Percentiles rank a stretch among this genome's conserved stretches.
These are phyloP conservation scores for Turritis glabra DNA, from an alignment of 345 rosid species.

Conservation along the genomic window DNA sequence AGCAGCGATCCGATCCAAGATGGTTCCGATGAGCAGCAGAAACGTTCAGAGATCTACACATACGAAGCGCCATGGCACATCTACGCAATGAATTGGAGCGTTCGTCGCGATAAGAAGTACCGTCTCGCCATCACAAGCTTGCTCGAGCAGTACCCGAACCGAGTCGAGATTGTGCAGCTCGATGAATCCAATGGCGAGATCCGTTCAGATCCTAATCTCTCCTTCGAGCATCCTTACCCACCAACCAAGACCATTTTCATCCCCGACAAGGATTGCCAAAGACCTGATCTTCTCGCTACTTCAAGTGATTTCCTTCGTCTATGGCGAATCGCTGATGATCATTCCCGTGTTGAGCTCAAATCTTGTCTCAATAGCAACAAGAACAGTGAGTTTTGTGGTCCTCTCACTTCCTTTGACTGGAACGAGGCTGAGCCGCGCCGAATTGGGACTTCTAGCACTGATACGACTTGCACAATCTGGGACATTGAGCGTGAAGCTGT, in stretches of 20 bases:
- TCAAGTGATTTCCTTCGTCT: slow-evolving; percentile 93
- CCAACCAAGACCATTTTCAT: slow-evolving; percentile 89
- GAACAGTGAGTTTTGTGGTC: slow-evolving; percentile 89
- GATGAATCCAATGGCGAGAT: slow-evolving; percentile 96
- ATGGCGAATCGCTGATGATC: slow-evolving; percentile 78
- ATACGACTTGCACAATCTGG: slow-evolving; percentile 96
- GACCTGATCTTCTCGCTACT: slow-evolving; percentile 91
- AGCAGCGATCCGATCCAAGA: slow-evolving; percentile 80
- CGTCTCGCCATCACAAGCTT: slow-evolving; percentile 93
- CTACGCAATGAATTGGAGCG: slow-evolving; percentile 99
- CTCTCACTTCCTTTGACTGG: slow-evolving; percentile 96
- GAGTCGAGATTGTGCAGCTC: slow-evolving; percentile 93
- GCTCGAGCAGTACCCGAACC: slow-evolving; percentile 74
- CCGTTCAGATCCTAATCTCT: slow-evolving; percentile 77
- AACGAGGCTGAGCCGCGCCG: slow-evolving; percentile 95
- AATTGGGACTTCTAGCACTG: slow-evolving; percentile 88
- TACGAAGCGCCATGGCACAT: slow-evolving; percentile 98
- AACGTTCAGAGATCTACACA: slow-evolving; percentile 93
- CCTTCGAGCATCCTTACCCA: slow-evolving; percentile 92
- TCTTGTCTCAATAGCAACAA: slow-evolving; percentile 80
- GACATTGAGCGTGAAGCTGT: slow-evolving; percentile 83
- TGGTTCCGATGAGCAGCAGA: slow-evolving; percentile 92
- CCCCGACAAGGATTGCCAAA: slow-evolving; percentile 88
- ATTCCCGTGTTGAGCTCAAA: slow-evolving; percentile 70
- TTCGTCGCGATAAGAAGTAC: slow-evolving; percentile 96